These are phyloP conservation scores for Cutaneotrichosporon sp. DNA, from an alignment of 1,284 basidiomycete species.

Conservation along the genomic window DNA sequence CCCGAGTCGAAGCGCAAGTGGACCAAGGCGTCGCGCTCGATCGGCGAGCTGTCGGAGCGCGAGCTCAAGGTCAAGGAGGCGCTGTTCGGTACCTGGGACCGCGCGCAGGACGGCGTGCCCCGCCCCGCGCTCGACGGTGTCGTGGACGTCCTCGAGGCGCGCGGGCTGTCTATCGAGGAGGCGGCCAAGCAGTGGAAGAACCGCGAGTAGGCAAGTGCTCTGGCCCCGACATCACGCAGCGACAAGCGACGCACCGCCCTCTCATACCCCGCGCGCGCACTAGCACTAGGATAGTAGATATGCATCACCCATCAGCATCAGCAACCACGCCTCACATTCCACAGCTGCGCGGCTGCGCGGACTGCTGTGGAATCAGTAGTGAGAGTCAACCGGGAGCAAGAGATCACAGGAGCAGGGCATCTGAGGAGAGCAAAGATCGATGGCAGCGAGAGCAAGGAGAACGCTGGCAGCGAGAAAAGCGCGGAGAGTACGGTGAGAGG, in stretches of 20 bases:
- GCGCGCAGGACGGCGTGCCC: constrained; percentile 25
- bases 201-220: constrained; percentile 19
- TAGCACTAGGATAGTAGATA: constrained; percentile 5
- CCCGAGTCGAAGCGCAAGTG: too few species aligned
- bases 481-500: too few species aligned
- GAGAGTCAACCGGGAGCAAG: too few species aligned
- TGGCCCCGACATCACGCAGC: not conserved
- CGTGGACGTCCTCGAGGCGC: constrained; percentile 37
- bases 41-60: constrained; percentile 32
- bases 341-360: too few species aligned
- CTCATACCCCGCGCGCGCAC: not conserved
- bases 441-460: too few species aligned
- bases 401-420: too few species aligned
- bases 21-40: not conserved
- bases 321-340: too few species aligned
- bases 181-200: constrained; percentile 35
- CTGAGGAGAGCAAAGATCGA: too few species aligned
- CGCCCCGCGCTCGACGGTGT: constrained; percentile 44
- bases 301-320: constrained; percentile 7
- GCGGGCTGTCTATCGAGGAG: constrained; percentile 29
- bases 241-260: not conserved
- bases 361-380: too few species aligned
- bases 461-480: too few species aligned
- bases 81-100: constrained; percentile 46
- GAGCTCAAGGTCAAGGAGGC: constrained; percentile 44